Percentiles rank a stretch among this genome's conserved stretches.
Evolutionary conservation across 495 filamentous ascomycete genomes (phyloP).

Genomic region (Xylaria bambusicola): DNA sequence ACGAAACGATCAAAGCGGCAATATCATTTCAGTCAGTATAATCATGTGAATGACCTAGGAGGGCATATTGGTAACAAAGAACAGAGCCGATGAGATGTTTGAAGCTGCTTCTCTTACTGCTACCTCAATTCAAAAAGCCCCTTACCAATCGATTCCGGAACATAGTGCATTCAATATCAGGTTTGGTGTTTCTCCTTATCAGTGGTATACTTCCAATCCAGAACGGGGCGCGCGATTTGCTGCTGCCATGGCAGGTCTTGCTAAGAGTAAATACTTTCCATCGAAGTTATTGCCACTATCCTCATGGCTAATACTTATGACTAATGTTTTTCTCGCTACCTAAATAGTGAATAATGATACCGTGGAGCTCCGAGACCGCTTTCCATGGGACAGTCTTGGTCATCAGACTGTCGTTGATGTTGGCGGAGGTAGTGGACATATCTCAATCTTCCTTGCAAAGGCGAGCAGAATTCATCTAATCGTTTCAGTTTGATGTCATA

Average conservation of each 20-base stretch:
- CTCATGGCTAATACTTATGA: background rate
- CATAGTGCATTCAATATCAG: constrained; percentile 26
- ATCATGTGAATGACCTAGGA: background rate
- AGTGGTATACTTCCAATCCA: constrained; percentile 3
- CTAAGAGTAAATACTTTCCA: background rate
- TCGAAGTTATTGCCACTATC: background rate
- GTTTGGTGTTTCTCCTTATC: constrained; percentile 13
- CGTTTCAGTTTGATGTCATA: too few relatives aligned
- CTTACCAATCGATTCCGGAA: constrained; percentile 9
- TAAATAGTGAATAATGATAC: constrained; percentile 3
- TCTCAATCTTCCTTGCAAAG: constrained; percentile 9
- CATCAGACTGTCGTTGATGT: constrained; percentile 16
- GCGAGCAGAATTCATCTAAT: background rate
- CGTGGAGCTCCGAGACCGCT: constrained; percentile 22
- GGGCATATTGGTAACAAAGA: too few relatives aligned
- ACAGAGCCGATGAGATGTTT: constrained; percentile 33
- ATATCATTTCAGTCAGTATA: background rate
- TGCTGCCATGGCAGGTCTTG: constrained; percentile 2
- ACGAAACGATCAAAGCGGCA: background rate
- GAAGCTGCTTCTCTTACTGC: constrained; percentile 26
- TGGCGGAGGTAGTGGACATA: constrained; percentile 14
- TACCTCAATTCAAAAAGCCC: constrained; percentile 9
- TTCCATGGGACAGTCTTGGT: constrained; percentile 22
- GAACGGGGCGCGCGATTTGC: constrained; percentile 3
- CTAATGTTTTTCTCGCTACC: too few relatives aligned